Percentiles rank a stretch among this genome's conserved stretches.
These are phyloP conservation scores for Pseudocercospora fijiensis DNA, from an alignment of 2,329 filamentous ascomycete species.

Conservation along the genomic window DNA sequence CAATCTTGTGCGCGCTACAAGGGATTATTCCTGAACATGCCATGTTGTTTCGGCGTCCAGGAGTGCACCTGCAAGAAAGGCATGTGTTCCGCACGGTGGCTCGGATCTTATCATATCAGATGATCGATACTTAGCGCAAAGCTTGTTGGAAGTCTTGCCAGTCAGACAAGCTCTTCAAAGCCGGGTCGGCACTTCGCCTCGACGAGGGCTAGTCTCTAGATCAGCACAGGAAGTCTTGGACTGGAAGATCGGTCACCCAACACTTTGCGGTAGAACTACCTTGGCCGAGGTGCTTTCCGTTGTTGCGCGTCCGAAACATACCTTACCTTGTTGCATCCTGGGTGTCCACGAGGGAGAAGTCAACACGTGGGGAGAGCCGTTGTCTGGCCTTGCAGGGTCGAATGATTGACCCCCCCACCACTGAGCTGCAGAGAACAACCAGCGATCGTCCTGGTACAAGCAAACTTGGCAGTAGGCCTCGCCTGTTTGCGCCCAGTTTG, in stretches of 20 bases:
- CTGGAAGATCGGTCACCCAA: background rate
- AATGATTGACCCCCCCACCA: conserved; percentile 6
- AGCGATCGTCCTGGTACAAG: background rate
- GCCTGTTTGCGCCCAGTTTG: conserved; percentile 4
- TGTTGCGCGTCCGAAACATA: background rate
- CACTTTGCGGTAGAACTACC: background rate
- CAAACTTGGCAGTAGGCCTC: conserved; percentile 1
- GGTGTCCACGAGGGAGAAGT: background rate
- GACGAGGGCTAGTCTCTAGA: background rate
- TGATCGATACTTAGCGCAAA: background rate
- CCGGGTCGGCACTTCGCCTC: background rate
- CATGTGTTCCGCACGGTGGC: background rate
- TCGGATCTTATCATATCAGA: background rate
- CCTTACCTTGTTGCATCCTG: background rate
- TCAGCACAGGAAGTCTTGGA: conserved; percentile 2
- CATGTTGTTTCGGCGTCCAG: background rate
- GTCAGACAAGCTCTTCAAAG: background rate
- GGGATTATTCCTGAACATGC: background rate
- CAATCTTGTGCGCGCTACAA: background rate
- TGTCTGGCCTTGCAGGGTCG: conserved; percentile 1
- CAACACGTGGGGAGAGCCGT: conserved; percentile 1
- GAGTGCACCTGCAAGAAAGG: background rate
- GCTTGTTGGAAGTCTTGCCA: background rate
- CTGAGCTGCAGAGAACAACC: background rate
- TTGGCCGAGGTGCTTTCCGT: background rate